Evolutionary conservation across 2,329 filamentous ascomycete genomes (phyloP), one percentile per base, ranked within the genome.

Genomic region (Ascochyta viciae-villosae): DNA sequence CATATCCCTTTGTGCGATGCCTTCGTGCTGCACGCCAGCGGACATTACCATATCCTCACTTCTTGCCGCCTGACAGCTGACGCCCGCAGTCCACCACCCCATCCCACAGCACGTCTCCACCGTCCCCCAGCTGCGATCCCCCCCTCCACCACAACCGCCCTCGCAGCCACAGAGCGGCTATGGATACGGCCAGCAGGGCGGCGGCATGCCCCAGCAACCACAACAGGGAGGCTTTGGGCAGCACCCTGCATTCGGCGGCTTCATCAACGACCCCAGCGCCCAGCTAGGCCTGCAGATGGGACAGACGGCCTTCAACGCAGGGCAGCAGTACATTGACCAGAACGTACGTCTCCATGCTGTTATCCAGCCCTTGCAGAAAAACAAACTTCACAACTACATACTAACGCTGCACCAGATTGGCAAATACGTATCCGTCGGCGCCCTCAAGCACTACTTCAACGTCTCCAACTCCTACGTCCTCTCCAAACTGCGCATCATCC

Each of bases 401-500:
- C 60, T 62, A 43, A 62, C 52, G 7, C 1, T 7, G 24, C 16
- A 48, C 23, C 68, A 90, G 88, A 81, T 91, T 68, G 89, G 88
- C 68, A 86, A 87, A 76, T 97, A 94, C 79, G 88, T 99, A 78
- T 96, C 93, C 72, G 90, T 98, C 67, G 89, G 90, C 13, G 91
- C 92, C 16, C 84, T 99, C 40, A 99, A 99, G 78, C 95, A 97
- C 80, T 99, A 98, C 84, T 99, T 99, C 82, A 97, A 98, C 79
- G 95, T 99, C 62, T 96, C 93, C 65, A 99, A 99, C 82, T 90
- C 87, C 57, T 99, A 99, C 78, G 95, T 99, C 73, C 83, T 96
- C 73, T 92, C 89, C 79, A 99, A 99, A 79, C 84, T 99, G 56
- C 87, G 89, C 73, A 86, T 99, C 56, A 94, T 99, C 56, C 87